Base-by-base conservation (phyloP, 495 filamentous ascomycete species). In the Penicillium mononematosum region DNA sequence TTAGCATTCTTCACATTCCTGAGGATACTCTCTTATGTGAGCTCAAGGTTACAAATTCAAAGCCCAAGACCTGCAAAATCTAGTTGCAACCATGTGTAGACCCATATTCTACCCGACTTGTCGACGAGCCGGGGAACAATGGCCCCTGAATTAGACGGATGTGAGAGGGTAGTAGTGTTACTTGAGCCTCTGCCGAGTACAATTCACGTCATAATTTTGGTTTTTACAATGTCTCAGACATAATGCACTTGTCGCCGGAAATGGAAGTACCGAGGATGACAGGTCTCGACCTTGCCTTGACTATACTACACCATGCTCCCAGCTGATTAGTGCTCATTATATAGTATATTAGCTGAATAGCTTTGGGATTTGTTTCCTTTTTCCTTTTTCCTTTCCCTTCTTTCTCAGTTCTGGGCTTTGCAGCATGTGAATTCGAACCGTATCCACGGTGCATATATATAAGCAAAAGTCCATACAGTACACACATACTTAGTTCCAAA, bases 241-340 rank as follows among this genome's bases (percentile, higher is more conserved):
- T 14, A 47, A 55, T 46, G 32, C 16, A 11, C 14, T 47, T 55
- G 43, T 55, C 8, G 43, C 43, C 53, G 53, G 22, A 34, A 55
- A 47, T 22, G 32, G 53, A 55, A 55, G 42, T 29, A 36, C 27
- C 38, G 10, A 27, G 14, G 10, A 25, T 14, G 19, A 45, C 7
- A 20, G 46, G 16, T 19, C 24, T 19, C n/a, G 25, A 19, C 25
- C 14, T 43, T 43, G 25, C n/a, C 17, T 9, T 39, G 31, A 7
- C 5, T 25, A 39, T 39, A 50, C 31, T 36, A 24, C 47, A 25
- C 32, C 7, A 46, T 29, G 9, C 16, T 46, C 24, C 24, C 22
- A 27, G 20, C 10, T 16, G 5, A 27, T 16, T 46, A n/a, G 5
- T 9, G 24, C 5, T 29, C 27, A 8, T 29, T 29, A 9, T 29